Evolutionary conservation across 148 eudicot genomes (phyloP), one percentile per base, ranked within the genome.

Genomic region (Suaeda aralocaspica): DNA sequence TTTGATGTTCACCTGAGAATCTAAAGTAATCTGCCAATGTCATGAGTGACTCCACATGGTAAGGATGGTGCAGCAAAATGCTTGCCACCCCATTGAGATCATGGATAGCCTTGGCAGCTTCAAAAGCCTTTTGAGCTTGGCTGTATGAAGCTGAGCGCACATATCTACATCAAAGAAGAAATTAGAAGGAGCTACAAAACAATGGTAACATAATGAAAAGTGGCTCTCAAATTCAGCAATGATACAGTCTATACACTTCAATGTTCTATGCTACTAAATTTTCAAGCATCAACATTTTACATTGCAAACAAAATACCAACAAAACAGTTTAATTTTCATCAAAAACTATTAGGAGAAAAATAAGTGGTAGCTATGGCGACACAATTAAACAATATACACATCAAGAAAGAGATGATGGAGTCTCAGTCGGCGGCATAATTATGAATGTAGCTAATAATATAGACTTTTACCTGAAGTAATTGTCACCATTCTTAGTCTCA

Each of bases 1-100:
- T 89, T 81, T 91, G 93, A 70, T 83, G 91, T 70, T 94, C 97
- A 33, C 99, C 99, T 29, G 86, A 65, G 82, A 94, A 91, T 76
- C 82, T 87, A 79, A 91, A 94, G 75, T 49, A 49, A 49, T 49
- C 53, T 49, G 53, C 53, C 22, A 49, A 6, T 49, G 53, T 49
- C 53, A 49, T 18, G 53, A 49, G 53, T 4, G 53, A 49, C 53
- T 49, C 53, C 53, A 49, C 53, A 49, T 49, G 53, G 53, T 49
- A 49, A 49, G 53, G 53, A 49, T 49, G 53, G 53, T 49, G 53
- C 53, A 49, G 18, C 53, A 49, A 49, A 49, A 49, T 19, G 8
- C 53, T 49, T 49, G 53, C 53, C 9, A 49, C 53, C 18, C 53
- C 53, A n/a, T 94, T 94, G n/a, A 86, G 86, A 83, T 94, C 97